Percentiles rank a stretch among this genome's conserved stretches.
Conservation (phyloP, 2,329 filamentous ascomycete genomes). For the Escovopsis sp. region DNA sequence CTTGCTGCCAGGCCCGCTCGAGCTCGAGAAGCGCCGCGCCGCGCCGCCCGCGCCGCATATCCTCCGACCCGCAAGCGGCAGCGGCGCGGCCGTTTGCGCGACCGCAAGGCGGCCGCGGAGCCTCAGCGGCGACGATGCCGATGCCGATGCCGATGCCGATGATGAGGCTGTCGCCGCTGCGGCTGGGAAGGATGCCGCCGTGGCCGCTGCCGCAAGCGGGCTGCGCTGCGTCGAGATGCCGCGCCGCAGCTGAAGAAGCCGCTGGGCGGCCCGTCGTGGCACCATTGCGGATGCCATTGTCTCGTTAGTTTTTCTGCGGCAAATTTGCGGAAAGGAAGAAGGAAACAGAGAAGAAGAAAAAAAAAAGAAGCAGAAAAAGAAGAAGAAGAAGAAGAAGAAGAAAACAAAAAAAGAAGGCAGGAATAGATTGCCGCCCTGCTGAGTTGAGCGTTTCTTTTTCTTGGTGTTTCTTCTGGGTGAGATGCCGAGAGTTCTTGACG, state of each 20-base stretch:
- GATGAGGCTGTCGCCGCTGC: background rate
- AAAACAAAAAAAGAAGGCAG: no score
- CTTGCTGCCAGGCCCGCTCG: background rate
- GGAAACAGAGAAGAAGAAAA: no score
- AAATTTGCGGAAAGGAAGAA: no score
- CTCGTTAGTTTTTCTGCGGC: background rate
- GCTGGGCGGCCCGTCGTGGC: constrained; percentile 1
- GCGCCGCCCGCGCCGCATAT: background rate
- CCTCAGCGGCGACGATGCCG: background rate
- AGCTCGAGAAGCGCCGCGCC: constrained; percentile 14
- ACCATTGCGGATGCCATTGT: background rate
- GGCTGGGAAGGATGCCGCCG: no score
- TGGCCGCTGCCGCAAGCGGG: background rate
- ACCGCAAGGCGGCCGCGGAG: background rate
- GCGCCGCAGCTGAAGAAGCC: constrained; percentile 2
- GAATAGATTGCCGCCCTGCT: no score
- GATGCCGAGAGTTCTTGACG: no score
- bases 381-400: no score
- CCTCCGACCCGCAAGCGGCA: background rate
- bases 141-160: background rate
- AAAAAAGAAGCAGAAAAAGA: no score
- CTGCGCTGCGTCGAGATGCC: background rate
- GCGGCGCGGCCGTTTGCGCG: background rate
- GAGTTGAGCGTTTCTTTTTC: no score
- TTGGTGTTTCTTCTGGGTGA: no score